Percentiles rank a stretch among this genome's conserved stretches.
These are phyloP conservation scores for Glycine tomentella DNA, from an alignment of 306 rosid species.

Conservation along the genomic window DNA sequence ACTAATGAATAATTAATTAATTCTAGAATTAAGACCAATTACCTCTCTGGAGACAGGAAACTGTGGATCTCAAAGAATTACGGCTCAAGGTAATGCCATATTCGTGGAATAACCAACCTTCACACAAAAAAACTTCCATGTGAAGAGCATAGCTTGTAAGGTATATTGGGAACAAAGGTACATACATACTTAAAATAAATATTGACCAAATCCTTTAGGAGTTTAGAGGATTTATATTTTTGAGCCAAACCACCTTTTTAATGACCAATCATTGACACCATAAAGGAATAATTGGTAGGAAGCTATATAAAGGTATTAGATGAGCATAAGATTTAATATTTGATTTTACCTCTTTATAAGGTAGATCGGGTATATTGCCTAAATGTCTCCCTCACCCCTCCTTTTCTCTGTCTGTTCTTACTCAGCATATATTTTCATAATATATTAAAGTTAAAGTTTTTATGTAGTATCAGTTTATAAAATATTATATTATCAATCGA, in stretches of 20 bases:
- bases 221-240: slow-evolving; percentile 38
- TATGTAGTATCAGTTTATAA: too few relatives aligned
- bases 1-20: slow-evolving; percentile 47
- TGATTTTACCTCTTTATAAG: slow-evolving; percentile 51
- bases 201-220: slow-evolving; percentile 61
- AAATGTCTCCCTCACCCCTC: slow-evolving; percentile 42
- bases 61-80: slow-evolving; percentile 44
- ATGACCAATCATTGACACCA: slow-evolving; percentile 63
- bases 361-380: slow-evolving; percentile 49
- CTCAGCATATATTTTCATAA: not conserved
- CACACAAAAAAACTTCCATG: slow-evolving; percentile 43
- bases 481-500: too few relatives aligned
- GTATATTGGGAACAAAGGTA: slow-evolving; percentile 62
- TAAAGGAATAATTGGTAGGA: slow-evolving; percentile 71
- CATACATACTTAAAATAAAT: slow-evolving; percentile 47
- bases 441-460: too few relatives aligned
- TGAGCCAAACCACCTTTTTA: slow-evolving; percentile 50
- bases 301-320: slow-evolving; percentile 62
- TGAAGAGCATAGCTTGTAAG: slow-evolving; percentile 57
- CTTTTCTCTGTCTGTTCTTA: slow-evolving; percentile 10
- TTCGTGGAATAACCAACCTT: slow-evolving; percentile 43
- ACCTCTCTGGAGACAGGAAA: slow-evolving; percentile 41
- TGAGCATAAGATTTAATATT: slow-evolving; percentile 53
- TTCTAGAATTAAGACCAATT: slow-evolving; percentile 50
- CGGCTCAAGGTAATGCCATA: slow-evolving; percentile 50